phyloP scores from a whole-genome alignment of 768 basidiomycete species.

The Podaxis mareebaensis region DNA sequence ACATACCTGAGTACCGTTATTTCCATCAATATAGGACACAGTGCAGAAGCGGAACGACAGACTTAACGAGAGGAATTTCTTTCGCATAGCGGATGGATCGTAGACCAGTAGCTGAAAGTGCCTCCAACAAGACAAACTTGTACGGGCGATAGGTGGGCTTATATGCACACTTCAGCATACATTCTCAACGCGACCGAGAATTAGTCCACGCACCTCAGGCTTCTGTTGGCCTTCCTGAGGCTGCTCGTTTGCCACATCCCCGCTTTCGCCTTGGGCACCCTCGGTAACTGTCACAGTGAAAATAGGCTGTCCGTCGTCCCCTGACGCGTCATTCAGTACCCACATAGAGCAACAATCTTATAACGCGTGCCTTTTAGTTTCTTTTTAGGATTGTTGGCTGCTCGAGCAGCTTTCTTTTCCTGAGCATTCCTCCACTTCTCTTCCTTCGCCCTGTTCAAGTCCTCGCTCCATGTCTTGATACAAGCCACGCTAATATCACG shows the following conservation, averaged over 20 bases:
- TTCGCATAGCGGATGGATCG: constrained; percentile 97
- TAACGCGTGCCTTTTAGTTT: constrained; percentile 46
- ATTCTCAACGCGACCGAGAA: neutral
- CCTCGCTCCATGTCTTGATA: constrained; percentile 87
- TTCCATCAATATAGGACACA: constrained; percentile 12
- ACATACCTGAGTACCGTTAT: constrained; percentile 61
- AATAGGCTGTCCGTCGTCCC: neutral
- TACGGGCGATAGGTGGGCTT: constrained; percentile 51
- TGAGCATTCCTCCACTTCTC: constrained; percentile 55
- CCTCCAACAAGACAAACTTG: constrained; percentile 83
- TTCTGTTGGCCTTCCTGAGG: constrained; percentile 1
- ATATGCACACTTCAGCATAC: neutral
- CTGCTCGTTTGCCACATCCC: neutral
- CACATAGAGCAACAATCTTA: neutral
- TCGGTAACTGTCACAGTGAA: neutral
- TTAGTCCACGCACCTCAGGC: neutral
- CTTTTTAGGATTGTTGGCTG: constrained; percentile 30
- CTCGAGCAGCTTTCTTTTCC: constrained; percentile 49
- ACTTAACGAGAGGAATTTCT: constrained; percentile 93
- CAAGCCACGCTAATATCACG: constrained; percentile 90
- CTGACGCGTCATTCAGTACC: neutral
- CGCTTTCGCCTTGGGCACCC: neutral
- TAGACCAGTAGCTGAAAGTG: constrained; percentile 93
- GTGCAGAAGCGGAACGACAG: constrained; percentile 23
- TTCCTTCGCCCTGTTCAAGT: constrained; percentile 62